These are phyloP conservation scores for Kodamaea arcana DNA, from an alignment of 1,139 yeast species.

Conservation along the genomic window DNA sequence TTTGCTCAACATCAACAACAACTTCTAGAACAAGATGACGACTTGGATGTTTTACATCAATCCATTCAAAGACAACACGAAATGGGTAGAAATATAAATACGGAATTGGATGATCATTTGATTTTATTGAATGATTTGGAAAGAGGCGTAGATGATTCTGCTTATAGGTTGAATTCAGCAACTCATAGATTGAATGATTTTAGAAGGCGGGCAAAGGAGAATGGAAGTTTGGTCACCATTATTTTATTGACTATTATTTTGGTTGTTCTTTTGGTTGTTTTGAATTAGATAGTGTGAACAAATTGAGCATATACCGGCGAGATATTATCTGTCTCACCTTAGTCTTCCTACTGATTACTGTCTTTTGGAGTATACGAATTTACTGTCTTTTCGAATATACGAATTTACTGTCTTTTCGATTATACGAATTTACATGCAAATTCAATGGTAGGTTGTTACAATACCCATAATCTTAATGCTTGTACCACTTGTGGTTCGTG, in stretches of 20 bases:
- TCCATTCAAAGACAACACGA: slow-evolving; percentile 64
- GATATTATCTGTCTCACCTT: too few relatives aligned
- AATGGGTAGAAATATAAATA: slow-evolving; percentile 61
- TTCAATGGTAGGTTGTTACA: too few relatives aligned
- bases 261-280: slow-evolving; percentile 53
- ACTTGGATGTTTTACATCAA: slow-evolving; percentile 52
- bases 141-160: slow-evolving; percentile 55
- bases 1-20: slow-evolving; percentile 69
- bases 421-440: too few relatives aligned
- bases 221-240: slow-evolving; percentile 71
- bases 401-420: too few relatives aligned
- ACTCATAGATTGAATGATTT: slow-evolving; percentile 51
- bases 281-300: slow-evolving; percentile 42
- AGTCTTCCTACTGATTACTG: too few relatives aligned
- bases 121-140: slow-evolving; percentile 71
- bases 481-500: too few relatives aligned
- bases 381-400: too few relatives aligned
- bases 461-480: too few relatives aligned
- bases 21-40: slow-evolving; percentile 58
- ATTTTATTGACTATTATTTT: slow-evolving; percentile 57
- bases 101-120: slow-evolving; percentile 66
- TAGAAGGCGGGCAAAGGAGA: slow-evolving; percentile 55
- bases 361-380: too few relatives aligned
- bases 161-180: slow-evolving; percentile 51
- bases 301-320: too few relatives aligned